Base-by-base conservation (phyloP, 164 flowering plant genomes). In the Paratinospora sagittata region DNA sequence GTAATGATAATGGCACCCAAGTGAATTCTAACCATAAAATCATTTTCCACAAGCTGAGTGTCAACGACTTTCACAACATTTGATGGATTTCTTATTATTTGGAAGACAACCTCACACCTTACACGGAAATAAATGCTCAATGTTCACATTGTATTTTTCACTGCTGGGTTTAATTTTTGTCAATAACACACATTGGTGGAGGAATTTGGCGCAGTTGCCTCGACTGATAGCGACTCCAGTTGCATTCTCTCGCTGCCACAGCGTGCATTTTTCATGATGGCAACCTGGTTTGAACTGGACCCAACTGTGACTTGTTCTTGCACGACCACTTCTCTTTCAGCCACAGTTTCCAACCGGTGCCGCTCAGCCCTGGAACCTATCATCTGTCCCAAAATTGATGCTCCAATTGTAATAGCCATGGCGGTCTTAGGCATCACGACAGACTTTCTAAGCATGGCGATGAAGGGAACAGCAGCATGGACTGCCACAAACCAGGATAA, bases 391-490 rank as follows among this genome's bases (percentile, higher is more conserved):
- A 89, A 67, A 27, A 91, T 66, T 3, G 97, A 89, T 17, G 95
- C 97, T 26, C 82, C 90, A 74, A 89, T 84, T 8, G 97, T 91
- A 69, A 91, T 65, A 0, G 87, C 93, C 91, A 91, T 91, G 3
- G 97, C 95, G 2, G 87, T 77, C 71, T 88, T 89, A 4, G 97
- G 97, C 89, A 91, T 91, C 80, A 86, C 1, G 8, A 89, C 84
- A 7, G 84, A 79, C 64, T 83, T 82, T 70, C 84, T 82, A 24
- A 91, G 91, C 97, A 93, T 93, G 61, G 94, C 98, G 71, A 91
- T 87, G 80, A 93, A 93, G 23, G 97, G 97, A 14, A 91, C 96
- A 17, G 97, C 92, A 13, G 97, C 96, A 80, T 93, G 98, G 17
- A 93, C 86, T 17, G 98, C 96, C 3, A 78, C 82, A 74, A 93